Evolutionary conservation across 2,329 filamentous ascomycete species (phyloP), one percentile per base, ranked within the genome.

Genomic region (Xylaria sp.): DNA sequence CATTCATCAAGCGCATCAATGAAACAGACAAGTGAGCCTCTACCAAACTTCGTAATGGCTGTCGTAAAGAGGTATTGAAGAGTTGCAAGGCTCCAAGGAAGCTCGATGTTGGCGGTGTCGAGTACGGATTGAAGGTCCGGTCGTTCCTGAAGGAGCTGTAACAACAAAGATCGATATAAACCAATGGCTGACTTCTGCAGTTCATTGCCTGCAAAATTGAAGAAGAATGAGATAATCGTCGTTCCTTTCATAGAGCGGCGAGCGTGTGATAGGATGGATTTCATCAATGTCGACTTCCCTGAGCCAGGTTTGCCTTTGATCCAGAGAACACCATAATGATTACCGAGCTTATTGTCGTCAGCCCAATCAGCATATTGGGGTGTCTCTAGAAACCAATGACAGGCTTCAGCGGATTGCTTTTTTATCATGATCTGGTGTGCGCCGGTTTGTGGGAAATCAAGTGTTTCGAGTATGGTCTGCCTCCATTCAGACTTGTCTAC

Each of bases 111-210:
- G 1, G 15, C 3, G 15, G 71, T 54, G 37, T 46, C 56, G 0
- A 52, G 69, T 0, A 81, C 68, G 0, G 66, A 10, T 59, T 81
- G 79, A 0, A 86, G 74, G 0, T 81, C 76, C 0, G 79, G 76
- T 0, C 76, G 69, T 0, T 74, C 70, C 0, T 78, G 34, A 0
- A 88, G 74, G 0, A 89, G 75, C 48, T 89, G 85, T 1, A 78
- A 70, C 0, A 89, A 64, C 0, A 89, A 66, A 0, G 85, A 85
- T 2, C 85, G 80, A 69, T 87, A 88, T 75, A 89, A 80, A 0
- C 87, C 87, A 0, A 75, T 20, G 0, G 80, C 78, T 0, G 84
- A 81, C 63, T 78, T 85, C 54, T 89, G 84, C 7, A 85, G 74
- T 4, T 76, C 46, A 0, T 78, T 74, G 0, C 84, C 84, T 61